Conservation (phyloP, 139 green algal species). For the Diplosphaera chodatii region DNA sequence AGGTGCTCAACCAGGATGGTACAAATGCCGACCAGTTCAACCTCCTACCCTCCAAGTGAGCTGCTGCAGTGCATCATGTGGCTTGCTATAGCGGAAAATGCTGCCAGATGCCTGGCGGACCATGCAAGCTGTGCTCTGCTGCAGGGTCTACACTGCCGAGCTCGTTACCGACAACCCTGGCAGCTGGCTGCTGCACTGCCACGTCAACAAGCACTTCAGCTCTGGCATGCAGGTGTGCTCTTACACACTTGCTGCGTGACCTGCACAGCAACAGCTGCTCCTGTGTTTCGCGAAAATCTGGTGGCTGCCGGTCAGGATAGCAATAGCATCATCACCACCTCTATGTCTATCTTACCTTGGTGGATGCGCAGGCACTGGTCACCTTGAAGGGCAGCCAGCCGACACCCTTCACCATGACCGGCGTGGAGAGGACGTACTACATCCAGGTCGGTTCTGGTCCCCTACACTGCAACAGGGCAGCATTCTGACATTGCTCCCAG, state of each 20-base stretch:
- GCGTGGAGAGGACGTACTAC: background rate
- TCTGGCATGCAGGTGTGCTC: background rate
- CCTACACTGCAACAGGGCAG: too few relatives aligned
- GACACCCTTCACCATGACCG: background rate
- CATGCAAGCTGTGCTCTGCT: too few relatives aligned
- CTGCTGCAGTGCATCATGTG: background rate
- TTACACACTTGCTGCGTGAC: too few relatives aligned
- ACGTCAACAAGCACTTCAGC: conserved; percentile 31
- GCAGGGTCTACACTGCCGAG: background rate
- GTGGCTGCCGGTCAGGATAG: too few relatives aligned
- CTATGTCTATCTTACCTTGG: too few relatives aligned
- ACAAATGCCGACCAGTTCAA: conserved; percentile 40
- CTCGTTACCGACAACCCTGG: conserved; percentile 29
- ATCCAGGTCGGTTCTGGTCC: too few relatives aligned
- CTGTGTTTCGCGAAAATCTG: too few relatives aligned
- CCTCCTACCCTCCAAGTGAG: conserved; percentile 20
- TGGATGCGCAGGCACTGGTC: background rate
- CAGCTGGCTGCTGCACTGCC: conserved; percentile 55
- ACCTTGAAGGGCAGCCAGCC: background rate
- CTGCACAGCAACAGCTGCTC: too few relatives aligned
- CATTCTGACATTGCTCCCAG: too few relatives aligned
- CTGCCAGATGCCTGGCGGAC: too few relatives aligned
- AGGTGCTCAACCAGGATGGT: conserved; percentile 16
- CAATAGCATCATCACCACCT: too few relatives aligned
- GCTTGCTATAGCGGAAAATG: too few relatives aligned